Percentiles rank a stretch among this genome's conserved stretches.
These are phyloP conservation scores for Paraconiothyrium brasiliense DNA, from an alignment of 2,329 filamentous ascomycete species.

Conservation along the genomic window DNA sequence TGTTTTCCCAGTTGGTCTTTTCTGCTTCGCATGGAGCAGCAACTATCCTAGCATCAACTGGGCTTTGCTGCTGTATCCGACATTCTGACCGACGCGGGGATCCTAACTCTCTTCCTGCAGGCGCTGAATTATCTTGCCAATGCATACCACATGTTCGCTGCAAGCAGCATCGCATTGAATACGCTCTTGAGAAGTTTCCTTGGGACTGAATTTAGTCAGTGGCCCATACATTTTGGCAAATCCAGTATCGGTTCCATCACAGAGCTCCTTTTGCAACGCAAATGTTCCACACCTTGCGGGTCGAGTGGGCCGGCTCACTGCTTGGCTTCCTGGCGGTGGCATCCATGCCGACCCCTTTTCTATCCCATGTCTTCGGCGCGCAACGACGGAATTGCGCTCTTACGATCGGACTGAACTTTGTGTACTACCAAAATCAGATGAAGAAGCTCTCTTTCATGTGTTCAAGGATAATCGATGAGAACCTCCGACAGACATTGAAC, in stretches of 20 bases:
- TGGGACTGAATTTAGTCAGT: conserved; percentile 57
- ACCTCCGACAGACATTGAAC: too few species aligned
- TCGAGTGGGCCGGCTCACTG: background rate
- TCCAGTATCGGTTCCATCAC: too few species aligned
- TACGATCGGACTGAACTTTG: background rate
- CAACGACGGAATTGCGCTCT: background rate
- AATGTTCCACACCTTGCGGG: conserved; percentile 31
- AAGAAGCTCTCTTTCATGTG: background rate
- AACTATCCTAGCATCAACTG: conserved; percentile 48
- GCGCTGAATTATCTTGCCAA: conserved; percentile 69
- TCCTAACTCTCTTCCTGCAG: conserved; percentile 67
- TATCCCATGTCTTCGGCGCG: background rate
- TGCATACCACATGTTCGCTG: conserved; percentile 65
- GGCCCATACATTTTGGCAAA: too few species aligned
- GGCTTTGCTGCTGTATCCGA: conserved; percentile 56
- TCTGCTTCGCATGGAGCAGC: background rate
- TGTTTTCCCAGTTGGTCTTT: conserved; percentile 4
- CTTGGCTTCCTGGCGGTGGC: conserved; percentile 3
- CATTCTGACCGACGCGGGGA: conserved; percentile 65
- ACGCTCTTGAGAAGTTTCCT: conserved; percentile 63
- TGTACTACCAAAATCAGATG: background rate
- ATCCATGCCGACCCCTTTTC: conserved; percentile 1
- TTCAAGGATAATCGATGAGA: too few species aligned
- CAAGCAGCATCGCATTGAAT: conserved; percentile 64
- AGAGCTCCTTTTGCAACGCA: conserved; percentile 61